These are phyloP conservation scores for Pezicula carpinea DNA, from an alignment of 2,329 filamentous ascomycete species.

Conservation along the genomic window DNA sequence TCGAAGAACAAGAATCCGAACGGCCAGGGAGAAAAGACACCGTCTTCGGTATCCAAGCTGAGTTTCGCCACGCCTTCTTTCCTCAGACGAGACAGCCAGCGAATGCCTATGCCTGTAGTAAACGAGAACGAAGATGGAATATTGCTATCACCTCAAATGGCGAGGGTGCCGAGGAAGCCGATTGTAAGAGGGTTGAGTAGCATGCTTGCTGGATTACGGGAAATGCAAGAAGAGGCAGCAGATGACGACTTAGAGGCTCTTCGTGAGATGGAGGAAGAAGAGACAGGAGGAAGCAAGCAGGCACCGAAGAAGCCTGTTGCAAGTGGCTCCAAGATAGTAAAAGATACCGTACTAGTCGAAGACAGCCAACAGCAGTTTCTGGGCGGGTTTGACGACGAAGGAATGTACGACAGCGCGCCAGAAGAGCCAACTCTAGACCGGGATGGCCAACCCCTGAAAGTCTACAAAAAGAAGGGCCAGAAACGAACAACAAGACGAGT, in stretches of 20 bases:
- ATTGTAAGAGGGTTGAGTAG: constrained; percentile 68
- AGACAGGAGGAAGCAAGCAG: constrained; percentile 9
- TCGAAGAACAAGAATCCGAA: constrained; percentile 44
- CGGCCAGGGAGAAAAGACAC: constrained; percentile 36
- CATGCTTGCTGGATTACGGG: constrained; percentile 66
- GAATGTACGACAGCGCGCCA: constrained; percentile 47
- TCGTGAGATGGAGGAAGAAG: constrained; percentile 60
- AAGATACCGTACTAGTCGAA: constrained; percentile 36
- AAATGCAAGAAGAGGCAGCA: constrained; percentile 62
- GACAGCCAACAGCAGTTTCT: constrained; percentile 42
- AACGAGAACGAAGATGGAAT: constrained; percentile 51
- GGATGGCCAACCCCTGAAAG: constrained; percentile 54
- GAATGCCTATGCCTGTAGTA: constrained; percentile 42
- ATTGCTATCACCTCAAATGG: constrained; percentile 38
- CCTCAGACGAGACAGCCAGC: constrained; percentile 46
- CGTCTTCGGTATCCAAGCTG: constrained; percentile 48
- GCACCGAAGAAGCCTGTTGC: constrained; percentile 15
- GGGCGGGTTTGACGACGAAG: constrained; percentile 62
- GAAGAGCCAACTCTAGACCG: constrained; percentile 41
- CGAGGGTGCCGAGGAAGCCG: constrained; percentile 53
- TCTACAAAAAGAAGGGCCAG: constrained; percentile 79
- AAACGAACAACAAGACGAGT: constrained; percentile 70
- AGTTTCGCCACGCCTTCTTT: constrained; percentile 69
- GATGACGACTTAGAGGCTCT: constrained; percentile 73
- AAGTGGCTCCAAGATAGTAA: constrained; percentile 13